These are phyloP conservation scores for Penicillium cinerascens DNA, from an alignment of 495 filamentous ascomycete species.

Conservation along the genomic window DNA sequence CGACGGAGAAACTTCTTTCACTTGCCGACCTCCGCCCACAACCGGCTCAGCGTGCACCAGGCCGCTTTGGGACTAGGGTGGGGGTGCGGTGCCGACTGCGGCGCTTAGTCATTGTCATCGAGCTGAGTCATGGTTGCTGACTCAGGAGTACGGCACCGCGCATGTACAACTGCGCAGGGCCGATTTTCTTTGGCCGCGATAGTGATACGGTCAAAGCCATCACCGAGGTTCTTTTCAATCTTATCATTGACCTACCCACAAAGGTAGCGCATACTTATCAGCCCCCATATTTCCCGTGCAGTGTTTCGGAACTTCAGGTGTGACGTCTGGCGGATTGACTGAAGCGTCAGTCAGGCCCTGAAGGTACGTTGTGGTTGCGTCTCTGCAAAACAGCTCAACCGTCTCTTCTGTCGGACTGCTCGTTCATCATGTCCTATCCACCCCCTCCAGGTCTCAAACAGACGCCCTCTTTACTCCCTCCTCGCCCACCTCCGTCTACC, in stretches of 20 bases:
- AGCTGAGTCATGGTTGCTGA: not conserved
- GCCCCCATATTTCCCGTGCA: not conserved
- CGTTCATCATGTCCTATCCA: constrained; percentile 94
- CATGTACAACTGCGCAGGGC: not conserved
- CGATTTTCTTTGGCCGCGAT: not conserved
- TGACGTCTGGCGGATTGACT: constrained; percentile 38
- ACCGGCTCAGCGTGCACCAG: constrained; percentile 13
- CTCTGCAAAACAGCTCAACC: constrained; percentile 32
- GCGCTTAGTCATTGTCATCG: not conserved
- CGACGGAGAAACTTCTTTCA: constrained; percentile 26
- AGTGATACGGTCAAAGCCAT: not conserved
- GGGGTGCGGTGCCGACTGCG: constrained; percentile 9
- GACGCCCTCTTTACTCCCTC: constrained; percentile 70
- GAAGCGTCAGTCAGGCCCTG: constrained; percentile 43
- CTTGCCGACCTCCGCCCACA: constrained; percentile 16
- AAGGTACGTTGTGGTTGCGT: constrained; percentile 58
- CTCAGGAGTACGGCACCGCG: not conserved
- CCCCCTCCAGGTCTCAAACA: constrained; percentile 83
- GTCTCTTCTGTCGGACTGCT: constrained; percentile 44
- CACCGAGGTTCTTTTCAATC: not conserved
- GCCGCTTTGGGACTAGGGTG: constrained; percentile 24
- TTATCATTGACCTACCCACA: not conserved
- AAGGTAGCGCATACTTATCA: not conserved
- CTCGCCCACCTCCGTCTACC: constrained; percentile 72
- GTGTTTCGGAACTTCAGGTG: constrained; percentile 32